Base-by-base conservation (phyloP, 2,329 filamentous ascomycete genomes). In the Metarhizium guizhouense region DNA sequence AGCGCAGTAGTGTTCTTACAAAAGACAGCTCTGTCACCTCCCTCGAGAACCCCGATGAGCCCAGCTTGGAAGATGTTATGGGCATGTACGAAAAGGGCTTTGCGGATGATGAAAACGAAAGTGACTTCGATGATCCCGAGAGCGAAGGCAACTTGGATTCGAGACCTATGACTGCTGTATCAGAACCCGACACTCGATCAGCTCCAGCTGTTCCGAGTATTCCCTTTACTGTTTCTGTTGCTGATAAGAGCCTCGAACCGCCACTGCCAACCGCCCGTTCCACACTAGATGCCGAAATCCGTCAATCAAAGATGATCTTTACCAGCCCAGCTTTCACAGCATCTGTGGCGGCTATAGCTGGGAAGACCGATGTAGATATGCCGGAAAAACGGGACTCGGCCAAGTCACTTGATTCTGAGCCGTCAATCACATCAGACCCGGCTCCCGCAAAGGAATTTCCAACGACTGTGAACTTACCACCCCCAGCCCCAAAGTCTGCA, bases 1-100 rank as follows among this genome's bases (percentile, higher is more conserved):
- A 93, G 66, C 81, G 89, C 58, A 95, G 89, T 68, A 96, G 91
- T 65, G 78, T 94, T 52, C 69, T 86, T 60, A 94, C 90, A 3
- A 90, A 88, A 62, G 83, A 84, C 58, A 95, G 88, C 74, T 91
- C 88, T 2, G 78, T 85, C 54, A 87, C 73, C 72, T 94, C 76
- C 59, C 79, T 78, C 70, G 70, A 67, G 43, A 69, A 74, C 16
- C 76, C 80, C 58, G 82, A 84, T 60, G 81, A 80, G 45, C 75
- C 81, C 55, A 84, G 81, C 63, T 74, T 87, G 36, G 82, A 86
- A 62, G 83, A 86, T 73, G 79, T 90, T 54, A 86, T 89, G 70
- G 84, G 81, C 65, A 84, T 85, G 74, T 87, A 86, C 67, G 83
- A 85, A 65, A 76, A 78, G 60, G 83, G 82, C 13, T 86, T 86